Evolutionary conservation across 257 asterid genomes (phyloP).

Genomic region (Capsicum baccatum): DNA sequence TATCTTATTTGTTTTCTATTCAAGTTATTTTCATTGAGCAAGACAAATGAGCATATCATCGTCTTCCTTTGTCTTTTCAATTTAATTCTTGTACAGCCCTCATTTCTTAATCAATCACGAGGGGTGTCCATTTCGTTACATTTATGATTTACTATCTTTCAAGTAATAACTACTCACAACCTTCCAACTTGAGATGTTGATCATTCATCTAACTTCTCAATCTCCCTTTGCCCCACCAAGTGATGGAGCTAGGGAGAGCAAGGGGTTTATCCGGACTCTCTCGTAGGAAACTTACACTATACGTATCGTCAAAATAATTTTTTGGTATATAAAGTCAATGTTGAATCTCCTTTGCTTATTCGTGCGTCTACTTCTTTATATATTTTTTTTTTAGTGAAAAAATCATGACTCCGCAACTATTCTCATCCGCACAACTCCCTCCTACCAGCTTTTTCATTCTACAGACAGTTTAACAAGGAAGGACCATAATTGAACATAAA

Average conservation of each 20-base stretch:
- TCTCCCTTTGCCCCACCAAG: background rate
- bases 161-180: constrained; percentile 28
- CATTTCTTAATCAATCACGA: constrained; percentile 28
- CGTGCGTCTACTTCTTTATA: background rate
- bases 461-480: background rate
- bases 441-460: background rate
- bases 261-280: background rate
- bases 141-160: constrained; percentile 28
- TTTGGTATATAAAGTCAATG: background rate
- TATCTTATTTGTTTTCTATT: background rate
- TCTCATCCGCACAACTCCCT: background rate
- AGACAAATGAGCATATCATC: constrained; percentile 24
- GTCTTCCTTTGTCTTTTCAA: background rate
- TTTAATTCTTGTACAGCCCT: constrained; percentile 19
- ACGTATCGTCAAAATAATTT: background rate
- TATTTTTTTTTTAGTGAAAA: background rate
- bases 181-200: constrained; percentile 27
- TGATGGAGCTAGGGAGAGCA: background rate
- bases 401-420: background rate
- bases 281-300: background rate
- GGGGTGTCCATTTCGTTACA: constrained; percentile 8
- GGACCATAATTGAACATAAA: background rate
- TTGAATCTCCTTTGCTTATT: background rate
- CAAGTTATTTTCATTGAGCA: constrained; percentile 21
- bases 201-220: constrained; percentile 1